These are phyloP conservation scores for Taphrina wiesneri DNA, from an alignment of 1,139 yeast species.

Conservation along the genomic window DNA sequence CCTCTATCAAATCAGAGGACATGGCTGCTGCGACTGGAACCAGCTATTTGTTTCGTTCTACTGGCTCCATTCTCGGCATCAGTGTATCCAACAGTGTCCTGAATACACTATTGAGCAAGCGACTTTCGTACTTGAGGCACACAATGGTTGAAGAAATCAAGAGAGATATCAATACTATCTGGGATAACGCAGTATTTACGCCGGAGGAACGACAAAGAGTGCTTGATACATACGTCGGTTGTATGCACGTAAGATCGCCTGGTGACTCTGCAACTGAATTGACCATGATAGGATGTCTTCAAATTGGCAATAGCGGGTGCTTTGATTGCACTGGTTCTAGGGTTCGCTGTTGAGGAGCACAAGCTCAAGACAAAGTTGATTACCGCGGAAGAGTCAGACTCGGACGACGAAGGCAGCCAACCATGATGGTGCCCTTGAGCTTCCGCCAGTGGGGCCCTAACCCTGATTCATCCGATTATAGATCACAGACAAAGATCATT, in stretches of 20 bases:
- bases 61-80: conserved; percentile 40
- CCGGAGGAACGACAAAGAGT: conserved; percentile 6
- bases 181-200: background rate
- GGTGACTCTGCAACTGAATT: background rate
- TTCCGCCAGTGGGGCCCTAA: too few relatives aligned
- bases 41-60: conserved; percentile 39
- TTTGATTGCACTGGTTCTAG: background rate
- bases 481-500: too few relatives aligned
- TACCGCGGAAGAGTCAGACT: background rate
- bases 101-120: conserved; percentile 7
- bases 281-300: background rate
- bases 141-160: background rate
- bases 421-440: background rate
- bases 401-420: background rate
- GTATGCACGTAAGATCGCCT: conserved; percentile 19
- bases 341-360: background rate
- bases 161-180: conserved; percentile 18
- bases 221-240: conserved; percentile 12
- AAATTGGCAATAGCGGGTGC: background rate
- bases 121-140: background rate
- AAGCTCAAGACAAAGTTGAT: background rate
- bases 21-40: conserved; percentile 41
- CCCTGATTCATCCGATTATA: too few relatives aligned
- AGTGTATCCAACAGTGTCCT: conserved; percentile 20
- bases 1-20: conserved; percentile 31